Percentiles rank a stretch among this genome's conserved stretches.
Conservation (phyloP, 768 basidiomycete genomes). For the Mrakia hoshinonis region DNA sequence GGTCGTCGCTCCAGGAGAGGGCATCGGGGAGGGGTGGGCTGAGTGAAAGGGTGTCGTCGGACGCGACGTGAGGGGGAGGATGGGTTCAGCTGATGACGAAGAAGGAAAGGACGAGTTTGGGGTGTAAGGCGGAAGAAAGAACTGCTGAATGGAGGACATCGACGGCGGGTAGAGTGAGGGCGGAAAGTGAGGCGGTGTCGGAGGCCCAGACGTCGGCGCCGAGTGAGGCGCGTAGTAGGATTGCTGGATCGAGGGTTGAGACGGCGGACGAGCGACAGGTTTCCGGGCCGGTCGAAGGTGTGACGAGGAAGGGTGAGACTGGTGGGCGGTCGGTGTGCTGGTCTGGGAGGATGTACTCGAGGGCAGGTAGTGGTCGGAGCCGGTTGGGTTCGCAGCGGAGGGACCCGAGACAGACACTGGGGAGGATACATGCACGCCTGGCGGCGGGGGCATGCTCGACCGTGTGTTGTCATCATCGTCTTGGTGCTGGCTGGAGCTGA, state of each 20-base stretch:
- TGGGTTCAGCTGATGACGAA: not conserved
- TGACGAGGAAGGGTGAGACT: not conserved
- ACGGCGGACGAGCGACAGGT: not conserved
- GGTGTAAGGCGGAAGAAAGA: conserved; percentile 14
- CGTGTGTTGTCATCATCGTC: not conserved
- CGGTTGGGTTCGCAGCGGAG: not conserved
- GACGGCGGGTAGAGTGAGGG: not conserved
- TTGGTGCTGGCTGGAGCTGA: conserved; percentile 2
- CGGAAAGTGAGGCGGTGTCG: not conserved
- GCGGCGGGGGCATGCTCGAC: not conserved
- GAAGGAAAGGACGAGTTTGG: not conserved
- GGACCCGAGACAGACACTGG: not conserved
- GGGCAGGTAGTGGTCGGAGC: not conserved
- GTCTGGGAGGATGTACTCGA: not conserved
- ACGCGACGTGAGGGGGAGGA: conserved; percentile 2
- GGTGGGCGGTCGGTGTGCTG: not conserved
- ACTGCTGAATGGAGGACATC: conserved; percentile 6
- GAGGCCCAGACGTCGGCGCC: not conserved
- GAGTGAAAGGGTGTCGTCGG: conserved; percentile 20
- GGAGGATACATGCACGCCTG: not conserved
- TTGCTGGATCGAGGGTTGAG: not conserved
- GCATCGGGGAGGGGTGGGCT: conserved; percentile 4
- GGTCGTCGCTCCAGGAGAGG: not conserved
- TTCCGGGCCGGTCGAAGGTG: conserved; percentile 5
- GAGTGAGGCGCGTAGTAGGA: conserved; percentile 11